A percentile compares a stretch with the other conserved stretches of the same genome.
phyloP scores from a whole-genome alignment of 768 basidiomycete species.

The Termitomyces sp. region DNA sequence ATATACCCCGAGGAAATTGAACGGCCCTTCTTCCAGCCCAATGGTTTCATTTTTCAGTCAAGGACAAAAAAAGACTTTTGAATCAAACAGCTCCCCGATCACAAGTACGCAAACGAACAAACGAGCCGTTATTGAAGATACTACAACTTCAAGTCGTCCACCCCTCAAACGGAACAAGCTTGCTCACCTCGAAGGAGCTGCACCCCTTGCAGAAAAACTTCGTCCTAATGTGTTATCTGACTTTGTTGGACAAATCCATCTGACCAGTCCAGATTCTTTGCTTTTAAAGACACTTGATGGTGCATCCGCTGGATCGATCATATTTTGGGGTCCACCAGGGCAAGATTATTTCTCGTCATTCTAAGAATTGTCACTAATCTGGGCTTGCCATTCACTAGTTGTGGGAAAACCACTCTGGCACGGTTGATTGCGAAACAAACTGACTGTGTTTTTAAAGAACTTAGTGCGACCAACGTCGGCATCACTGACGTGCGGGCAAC shows the following conservation, averaged over 20 bases:
- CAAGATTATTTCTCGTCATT: slow-evolving; percentile 17
- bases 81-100: slow-evolving; percentile 1
- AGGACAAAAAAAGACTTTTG: slow-evolving; percentile 12
- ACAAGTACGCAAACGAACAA: slow-evolving; percentile 11
- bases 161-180: slow-evolving; percentile 19
- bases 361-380: background rate
- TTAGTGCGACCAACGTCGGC: slow-evolving; percentile 69
- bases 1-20: slow-evolving; percentile 12
- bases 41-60: slow-evolving; percentile 42
- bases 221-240: slow-evolving; percentile 62
- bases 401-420: slow-evolving; percentile 76
- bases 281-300: slow-evolving; percentile 49
- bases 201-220: slow-evolving; percentile 70
- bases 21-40: slow-evolving; percentile 18
- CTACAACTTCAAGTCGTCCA: slow-evolving; percentile 1
- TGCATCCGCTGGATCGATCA: slow-evolving; percentile 54
- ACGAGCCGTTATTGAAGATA: slow-evolving; percentile 14
- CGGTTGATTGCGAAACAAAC: slow-evolving; percentile 61
- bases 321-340: slow-evolving; percentile 80
- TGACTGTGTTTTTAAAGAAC: slow-evolving; percentile 65
- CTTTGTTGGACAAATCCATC: slow-evolving; percentile 69
- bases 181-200: slow-evolving; percentile 20
- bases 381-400: slow-evolving; percentile 32
- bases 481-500: slow-evolving; percentile 70
- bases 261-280: slow-evolving; percentile 54